phyloP scores from a whole-genome alignment of 1,284 basidiomycete genomes.

The Apiotrichum brassicae region DNA sequence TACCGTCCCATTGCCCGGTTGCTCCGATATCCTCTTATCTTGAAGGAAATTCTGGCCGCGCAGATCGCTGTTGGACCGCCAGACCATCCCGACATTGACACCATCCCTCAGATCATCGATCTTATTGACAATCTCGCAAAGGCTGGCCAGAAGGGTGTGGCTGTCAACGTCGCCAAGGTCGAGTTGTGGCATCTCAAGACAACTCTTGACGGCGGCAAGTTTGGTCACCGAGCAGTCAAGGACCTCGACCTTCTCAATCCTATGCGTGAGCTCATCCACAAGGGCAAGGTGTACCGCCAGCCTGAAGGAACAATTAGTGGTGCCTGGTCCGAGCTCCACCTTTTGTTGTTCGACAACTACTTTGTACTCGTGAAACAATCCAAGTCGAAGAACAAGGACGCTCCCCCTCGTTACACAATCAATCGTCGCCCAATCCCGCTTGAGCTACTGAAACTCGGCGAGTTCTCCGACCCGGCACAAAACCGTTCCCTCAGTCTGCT shows the following conservation, averaged over 20 bases:
- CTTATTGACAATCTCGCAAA: conserved; percentile 76
- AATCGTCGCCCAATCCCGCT: conserved; percentile 83
- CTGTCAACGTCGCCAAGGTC: conserved; percentile 75
- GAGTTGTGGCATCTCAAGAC: conserved; percentile 77
- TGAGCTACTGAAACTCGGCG: conserved; percentile 71
- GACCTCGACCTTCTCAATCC: conserved; percentile 83
- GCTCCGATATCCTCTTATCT: conserved; percentile 77
- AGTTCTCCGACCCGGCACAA: conserved; percentile 57
- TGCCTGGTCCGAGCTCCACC: conserved; percentile 77
- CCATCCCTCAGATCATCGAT: conserved; percentile 75
- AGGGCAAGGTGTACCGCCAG: conserved; percentile 72
- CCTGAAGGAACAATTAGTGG: conserved; percentile 75
- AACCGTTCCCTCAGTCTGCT: conserved; percentile 29
- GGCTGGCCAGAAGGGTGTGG: conserved; percentile 75
- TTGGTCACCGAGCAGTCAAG: conserved; percentile 65
- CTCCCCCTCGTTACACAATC: conserved; percentile 45
- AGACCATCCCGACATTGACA: conserved; percentile 68
- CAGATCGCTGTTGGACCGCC: conserved; percentile 54
- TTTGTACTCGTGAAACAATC: conserved; percentile 78
- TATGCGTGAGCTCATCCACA: conserved; percentile 71
- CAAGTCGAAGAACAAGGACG: conserved; percentile 65
- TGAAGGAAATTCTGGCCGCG: conserved; percentile 65
- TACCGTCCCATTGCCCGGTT: conserved; percentile 82
- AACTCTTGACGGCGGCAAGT: conserved; percentile 56
- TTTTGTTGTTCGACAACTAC: conserved; percentile 89